Evolutionary conservation across 805 yeast genomes (phyloP).

Genomic region (Ogataea kodamae): DNA sequence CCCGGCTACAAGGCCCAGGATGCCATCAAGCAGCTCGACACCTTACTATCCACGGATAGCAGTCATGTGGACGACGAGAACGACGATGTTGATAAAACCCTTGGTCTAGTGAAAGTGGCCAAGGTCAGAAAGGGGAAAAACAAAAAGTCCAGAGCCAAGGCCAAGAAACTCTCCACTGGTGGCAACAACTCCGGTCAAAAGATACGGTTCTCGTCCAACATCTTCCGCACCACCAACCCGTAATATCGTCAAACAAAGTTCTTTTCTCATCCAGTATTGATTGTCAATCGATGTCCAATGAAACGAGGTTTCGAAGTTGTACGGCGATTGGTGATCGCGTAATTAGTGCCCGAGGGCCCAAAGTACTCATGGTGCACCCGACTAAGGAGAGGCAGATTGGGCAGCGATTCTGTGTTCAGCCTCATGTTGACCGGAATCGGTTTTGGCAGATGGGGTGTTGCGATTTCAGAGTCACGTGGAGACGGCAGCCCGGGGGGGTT

Average conservation of each 20-base stretch:
- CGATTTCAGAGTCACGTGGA: slow-evolving; percentile 13
- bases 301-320: too few relatives aligned
- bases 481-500: background rate
- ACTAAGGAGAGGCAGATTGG: slow-evolving; percentile 3
- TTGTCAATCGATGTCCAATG: too few relatives aligned
- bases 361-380: slow-evolving; percentile 7
- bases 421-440: slow-evolving; percentile 12
- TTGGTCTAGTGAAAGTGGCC: slow-evolving; percentile 3
- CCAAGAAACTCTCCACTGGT: slow-evolving; percentile 3
- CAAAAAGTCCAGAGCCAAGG: slow-evolving; percentile 7
- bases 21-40: slow-evolving; percentile 6
- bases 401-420: slow-evolving; percentile 3
- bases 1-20: slow-evolving; percentile 1
- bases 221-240: slow-evolving; percentile 16
- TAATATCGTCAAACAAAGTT: background rate
- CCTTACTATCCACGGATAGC: slow-evolving; percentile 4
- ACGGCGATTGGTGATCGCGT: too few relatives aligned
- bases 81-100: slow-evolving; percentile 3
- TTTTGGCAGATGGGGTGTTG: slow-evolving; percentile 16
- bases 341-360: slow-evolving; percentile 13
- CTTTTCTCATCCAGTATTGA: background rate
- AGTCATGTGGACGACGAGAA: slow-evolving; percentile 3
- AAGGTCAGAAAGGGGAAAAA: slow-evolving; percentile 5
- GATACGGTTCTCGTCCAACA: slow-evolving; percentile 18
- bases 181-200: slow-evolving; percentile 9